Evolutionary conservation across 2,329 filamentous ascomycete species (phyloP).

Genomic region (Bipolaris bicolor): DNA sequence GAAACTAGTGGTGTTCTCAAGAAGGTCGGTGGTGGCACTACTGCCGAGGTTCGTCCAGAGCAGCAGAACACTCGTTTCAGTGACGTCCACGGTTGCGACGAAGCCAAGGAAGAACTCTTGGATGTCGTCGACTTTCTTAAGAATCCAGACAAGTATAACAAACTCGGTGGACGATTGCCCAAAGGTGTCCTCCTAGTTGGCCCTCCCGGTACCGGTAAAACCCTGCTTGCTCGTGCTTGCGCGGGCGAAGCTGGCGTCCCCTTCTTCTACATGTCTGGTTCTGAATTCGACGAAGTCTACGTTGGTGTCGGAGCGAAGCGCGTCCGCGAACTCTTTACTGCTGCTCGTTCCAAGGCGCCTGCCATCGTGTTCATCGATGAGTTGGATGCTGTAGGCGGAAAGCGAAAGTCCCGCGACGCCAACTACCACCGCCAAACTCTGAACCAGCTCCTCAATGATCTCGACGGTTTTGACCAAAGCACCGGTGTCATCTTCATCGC

Average conservation of each 20-base stretch:
- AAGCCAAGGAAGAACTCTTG: slow-evolving; percentile 96
- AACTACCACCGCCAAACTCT: slow-evolving; percentile 97
- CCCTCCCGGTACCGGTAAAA: slow-evolving; percentile 97
- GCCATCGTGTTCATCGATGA: slow-evolving; percentile 97
- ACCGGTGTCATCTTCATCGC: slow-evolving; percentile 94
- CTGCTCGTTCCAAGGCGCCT: slow-evolving; percentile 83
- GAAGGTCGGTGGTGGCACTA: slow-evolving; percentile 73
- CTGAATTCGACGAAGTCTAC: slow-evolving; percentile 97
- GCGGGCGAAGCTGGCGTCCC: slow-evolving; percentile 96
- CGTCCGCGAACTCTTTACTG: slow-evolving; percentile 87
- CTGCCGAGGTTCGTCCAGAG: slow-evolving; percentile 88
- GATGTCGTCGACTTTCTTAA: slow-evolving; percentile 96
- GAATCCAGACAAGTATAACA: slow-evolving; percentile 90
- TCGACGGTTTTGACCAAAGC: slow-evolving; percentile 95
- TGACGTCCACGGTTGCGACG: slow-evolving; percentile 96
- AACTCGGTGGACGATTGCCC: slow-evolving; percentile 92
- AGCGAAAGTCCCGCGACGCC: slow-evolving; percentile 89
- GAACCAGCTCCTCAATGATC: slow-evolving; percentile 94
- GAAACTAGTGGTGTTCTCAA: slow-evolving; percentile 81
- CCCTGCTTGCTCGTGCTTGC: slow-evolving; percentile 90
- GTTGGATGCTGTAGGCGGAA: slow-evolving; percentile 90
- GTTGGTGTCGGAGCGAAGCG: slow-evolving; percentile 96
- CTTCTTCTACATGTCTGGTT: slow-evolving; percentile 99
- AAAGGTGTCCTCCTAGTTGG: slow-evolving; percentile 96
- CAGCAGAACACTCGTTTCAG: slow-evolving; percentile 89